Evolutionary conservation across 805 yeast genomes (phyloP).

Genomic region (Candida mattraensis): DNA sequence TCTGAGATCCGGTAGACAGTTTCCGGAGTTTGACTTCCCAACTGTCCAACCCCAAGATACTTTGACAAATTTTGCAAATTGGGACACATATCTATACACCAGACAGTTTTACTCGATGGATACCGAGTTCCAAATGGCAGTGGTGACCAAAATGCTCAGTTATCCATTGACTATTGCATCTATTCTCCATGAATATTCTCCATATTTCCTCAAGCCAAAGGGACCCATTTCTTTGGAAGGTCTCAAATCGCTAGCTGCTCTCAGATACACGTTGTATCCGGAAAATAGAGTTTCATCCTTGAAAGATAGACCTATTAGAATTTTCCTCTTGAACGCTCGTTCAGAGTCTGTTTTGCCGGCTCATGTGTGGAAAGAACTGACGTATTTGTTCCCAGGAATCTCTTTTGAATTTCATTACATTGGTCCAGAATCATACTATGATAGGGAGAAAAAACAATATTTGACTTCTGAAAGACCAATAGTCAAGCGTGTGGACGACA

Average conservation of each 20-base stretch:
- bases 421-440: slow-evolving; percentile 89
- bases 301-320: slow-evolving; percentile 85
- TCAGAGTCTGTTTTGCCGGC: slow-evolving; percentile 93
- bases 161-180: slow-evolving; percentile 91
- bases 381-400: slow-evolving; percentile 78
- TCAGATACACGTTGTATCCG: slow-evolving; percentile 87
- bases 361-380: slow-evolving; percentile 93
- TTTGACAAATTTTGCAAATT: slow-evolving; percentile 70
- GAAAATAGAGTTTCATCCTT: slow-evolving; percentile 55
- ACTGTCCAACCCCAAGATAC: slow-evolving; percentile 73
- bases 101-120: slow-evolving; percentile 95
- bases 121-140: slow-evolving; percentile 93
- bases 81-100: slow-evolving; percentile 95
- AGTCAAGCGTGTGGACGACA: slow-evolving; percentile 69
- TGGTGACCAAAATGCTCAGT: slow-evolving; percentile 89
- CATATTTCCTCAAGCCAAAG: slow-evolving; percentile 75
- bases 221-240: slow-evolving; percentile 94
- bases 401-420: slow-evolving; percentile 86
- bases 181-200: slow-evolving; percentile 78
- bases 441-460: slow-evolving; percentile 65
- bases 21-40: slow-evolving; percentile 96
- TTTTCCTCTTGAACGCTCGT: slow-evolving; percentile 87
- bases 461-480: slow-evolving; percentile 61
- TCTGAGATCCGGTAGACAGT: slow-evolving; percentile 86
- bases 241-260: slow-evolving; percentile 87